Percentiles rank a stretch among this genome's conserved stretches.
Evolutionary conservation across 345 rosid genomes (phyloP).

Genomic region (Eucalyptus marginata): DNA sequence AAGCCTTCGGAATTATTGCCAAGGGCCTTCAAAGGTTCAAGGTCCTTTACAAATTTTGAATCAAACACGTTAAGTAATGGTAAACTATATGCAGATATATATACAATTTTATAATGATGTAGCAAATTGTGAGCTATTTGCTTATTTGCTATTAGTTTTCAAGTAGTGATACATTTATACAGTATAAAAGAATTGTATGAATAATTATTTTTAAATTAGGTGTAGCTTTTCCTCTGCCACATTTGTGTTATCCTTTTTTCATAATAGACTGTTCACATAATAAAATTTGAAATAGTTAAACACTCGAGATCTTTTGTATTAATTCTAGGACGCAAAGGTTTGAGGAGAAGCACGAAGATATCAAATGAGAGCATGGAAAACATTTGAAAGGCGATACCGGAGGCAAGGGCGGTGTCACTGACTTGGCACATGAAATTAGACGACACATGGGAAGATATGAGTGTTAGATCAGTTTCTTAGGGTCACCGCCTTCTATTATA

Average conservation of each 20-base stretch:
- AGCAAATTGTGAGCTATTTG: too few species aligned
- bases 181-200: too few species aligned
- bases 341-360: background rate
- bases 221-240: background rate
- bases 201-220: background rate
- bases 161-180: too few species aligned
- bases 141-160: too few species aligned
- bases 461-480: rapidly evolving
- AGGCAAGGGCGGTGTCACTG: rapidly evolving
- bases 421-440: rapidly evolving
- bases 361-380: background rate
- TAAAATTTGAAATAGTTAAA: background rate
- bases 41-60: too few species aligned
- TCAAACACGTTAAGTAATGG: background rate
- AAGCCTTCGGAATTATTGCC: background rate
- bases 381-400: background rate
- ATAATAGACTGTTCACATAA: background rate
- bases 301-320: too few species aligned
- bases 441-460: background rate
- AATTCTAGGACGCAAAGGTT: background rate
- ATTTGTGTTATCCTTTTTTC: background rate
- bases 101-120: too few species aligned
- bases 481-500: background rate
- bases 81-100: too few species aligned
- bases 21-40: background rate